Conservation (phyloP, 176 grass and related monocot genomes). For the Saccharum officinarum region DNA sequence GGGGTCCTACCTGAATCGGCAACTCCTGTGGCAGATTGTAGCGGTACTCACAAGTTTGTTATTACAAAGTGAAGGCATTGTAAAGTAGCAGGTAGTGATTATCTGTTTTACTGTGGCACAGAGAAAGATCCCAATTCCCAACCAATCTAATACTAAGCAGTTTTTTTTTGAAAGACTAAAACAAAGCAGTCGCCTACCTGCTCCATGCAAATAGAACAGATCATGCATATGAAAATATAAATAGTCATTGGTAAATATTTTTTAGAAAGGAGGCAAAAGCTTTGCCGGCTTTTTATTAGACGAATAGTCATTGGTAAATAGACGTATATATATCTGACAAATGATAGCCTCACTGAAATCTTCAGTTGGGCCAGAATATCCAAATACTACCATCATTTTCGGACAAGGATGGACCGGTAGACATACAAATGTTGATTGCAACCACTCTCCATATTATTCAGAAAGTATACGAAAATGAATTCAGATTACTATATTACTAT, state of each 20-base stretch:
- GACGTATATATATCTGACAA: background rate
- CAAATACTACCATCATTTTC: background rate
- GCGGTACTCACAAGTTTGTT: no score
- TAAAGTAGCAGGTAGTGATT: background rate
- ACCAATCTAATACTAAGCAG: background rate
- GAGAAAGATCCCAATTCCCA: background rate
- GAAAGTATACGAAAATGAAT: background rate
- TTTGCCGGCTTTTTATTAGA: no score
- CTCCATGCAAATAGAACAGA: background rate
- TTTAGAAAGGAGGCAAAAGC: no score
- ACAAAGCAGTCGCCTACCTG: background rate
- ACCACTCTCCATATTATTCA: background rate
- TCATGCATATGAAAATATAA: background rate
- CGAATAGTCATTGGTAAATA: background rate
- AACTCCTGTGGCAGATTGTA: background rate
- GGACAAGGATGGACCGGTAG: background rate
- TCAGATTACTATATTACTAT: conserved; percentile 16
- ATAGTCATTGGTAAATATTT: background rate
- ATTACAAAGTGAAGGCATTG: no score
- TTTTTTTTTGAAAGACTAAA: background rate
- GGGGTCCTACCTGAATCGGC: no score
- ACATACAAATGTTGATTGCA: background rate
- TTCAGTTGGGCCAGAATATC: background rate
- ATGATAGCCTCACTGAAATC: background rate
- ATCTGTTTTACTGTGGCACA: background rate